Base-by-base conservation (phyloP, 2,329 filamentous ascomycete species). In the Raffaelea albimanens region DNA sequence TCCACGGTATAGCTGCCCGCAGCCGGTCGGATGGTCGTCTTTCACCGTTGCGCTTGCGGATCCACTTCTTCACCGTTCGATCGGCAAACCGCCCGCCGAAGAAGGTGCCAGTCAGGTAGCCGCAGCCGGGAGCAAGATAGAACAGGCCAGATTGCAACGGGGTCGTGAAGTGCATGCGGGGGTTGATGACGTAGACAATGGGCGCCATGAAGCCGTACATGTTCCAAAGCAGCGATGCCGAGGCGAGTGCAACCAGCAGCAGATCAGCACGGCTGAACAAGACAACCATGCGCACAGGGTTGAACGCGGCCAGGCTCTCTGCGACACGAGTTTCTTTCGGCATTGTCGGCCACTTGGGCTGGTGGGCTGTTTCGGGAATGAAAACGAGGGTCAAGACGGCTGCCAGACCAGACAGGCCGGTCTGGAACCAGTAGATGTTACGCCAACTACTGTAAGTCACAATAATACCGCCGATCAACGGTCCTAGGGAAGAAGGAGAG, bases 1-100 rank as follows among this genome's bases (percentile, higher is more conserved):
- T 66, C 55, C 82, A 82, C 0, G 72, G 63, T 0, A 84, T 57
- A 18, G 75, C 75, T 1, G 75, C 77, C 31, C 80, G 75, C 13
- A 88, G 65, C 0, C 85, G 71, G 60, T 88, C 84, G 59, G 88
- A 83, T 0, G 84, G 74, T 1, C 87, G 67, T 3, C 83, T 78
- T 19, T 69, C 58, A 3, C 64, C 56, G 25, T 29, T 29, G 11
- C 71, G 69, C 48, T 73, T 76, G 2, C 61, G 57, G 46, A 80
- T 80, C 65, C 74, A 83, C 52, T 72, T 74, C 48, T 74, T 75
- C 14, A 84, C 80, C 1, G 74, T 67, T 50, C 75, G 63, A 57
- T 86, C 83, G 0, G 82, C 80, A 65, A 76, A 85, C 16, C 78
- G 72, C 1, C 83, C 82, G 22, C 83, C 82, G 50, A 83, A 67